Evolutionary conservation across 129 eudicot genomes (phyloP).

Genomic region (Lactuca sativa): DNA sequence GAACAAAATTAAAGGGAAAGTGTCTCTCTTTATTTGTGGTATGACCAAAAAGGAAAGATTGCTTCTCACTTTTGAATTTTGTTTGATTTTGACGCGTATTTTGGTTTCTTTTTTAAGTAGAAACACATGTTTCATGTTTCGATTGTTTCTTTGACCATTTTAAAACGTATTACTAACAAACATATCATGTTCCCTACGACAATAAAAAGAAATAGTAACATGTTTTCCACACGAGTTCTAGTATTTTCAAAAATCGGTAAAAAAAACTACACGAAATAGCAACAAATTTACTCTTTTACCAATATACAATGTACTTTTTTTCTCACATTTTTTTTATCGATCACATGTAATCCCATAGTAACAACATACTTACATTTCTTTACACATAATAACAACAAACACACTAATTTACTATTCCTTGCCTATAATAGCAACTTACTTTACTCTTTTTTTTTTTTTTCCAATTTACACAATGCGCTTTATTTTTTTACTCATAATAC

Average conservation of each 20-base stretch:
- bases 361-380: neutral
- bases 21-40: slow-evolving; percentile 23
- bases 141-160: slow-evolving; percentile 3
- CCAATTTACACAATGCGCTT: neutral
- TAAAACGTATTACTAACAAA: neutral
- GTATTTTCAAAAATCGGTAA: neutral
- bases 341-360: neutral
- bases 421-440: neutral
- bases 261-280: neutral
- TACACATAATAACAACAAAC: too few species aligned
- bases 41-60: slow-evolving; percentile 28
- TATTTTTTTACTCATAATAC: neutral
- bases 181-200: neutral
- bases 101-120: neutral
- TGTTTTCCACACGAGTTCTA: neutral
- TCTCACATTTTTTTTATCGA: neutral
- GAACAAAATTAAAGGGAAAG: slow-evolving; percentile 30
- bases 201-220: neutral
- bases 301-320: neutral
- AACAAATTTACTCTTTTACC: neutral
- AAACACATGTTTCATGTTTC: neutral
- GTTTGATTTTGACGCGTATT: slow-evolving; percentile 6
- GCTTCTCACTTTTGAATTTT: slow-evolving; percentile 24
- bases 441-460: neutral
- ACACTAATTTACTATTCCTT: too few species aligned